Conservation (phyloP, 2,329 filamentous ascomycete genomes). For the Apiospora marii region DNA sequence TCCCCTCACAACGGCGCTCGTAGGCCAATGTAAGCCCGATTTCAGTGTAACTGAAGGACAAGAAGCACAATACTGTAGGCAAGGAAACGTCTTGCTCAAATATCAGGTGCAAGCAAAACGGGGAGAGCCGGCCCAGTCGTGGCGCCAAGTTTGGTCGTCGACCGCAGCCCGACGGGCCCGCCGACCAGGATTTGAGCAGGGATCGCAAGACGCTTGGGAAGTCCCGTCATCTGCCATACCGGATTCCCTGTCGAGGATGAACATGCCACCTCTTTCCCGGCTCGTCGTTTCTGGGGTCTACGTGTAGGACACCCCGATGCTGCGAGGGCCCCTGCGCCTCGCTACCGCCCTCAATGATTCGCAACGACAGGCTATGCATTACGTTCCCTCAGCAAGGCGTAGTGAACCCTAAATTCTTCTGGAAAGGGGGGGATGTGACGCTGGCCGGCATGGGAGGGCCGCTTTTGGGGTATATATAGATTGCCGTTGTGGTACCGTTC, state of each 20-base stretch:
- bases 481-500: neutral
- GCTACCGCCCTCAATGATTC: neutral
- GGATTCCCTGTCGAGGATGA: neutral
- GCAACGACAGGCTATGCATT: neutral
- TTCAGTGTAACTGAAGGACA: too few species aligned
- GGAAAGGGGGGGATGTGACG: neutral
- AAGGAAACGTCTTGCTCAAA: neutral
- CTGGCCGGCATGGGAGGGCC: neutral
- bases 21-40: neutral
- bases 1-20: neutral
- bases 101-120: neutral
- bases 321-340: neutral
- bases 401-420: neutral
- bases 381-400: neutral
- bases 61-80: neutral
- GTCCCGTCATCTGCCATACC: neutral
- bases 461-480: neutral
- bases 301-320: neutral
- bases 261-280: neutral
- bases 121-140: neutral
- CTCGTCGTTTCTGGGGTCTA: neutral
- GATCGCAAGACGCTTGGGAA: neutral
- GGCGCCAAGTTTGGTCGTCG: neutral
- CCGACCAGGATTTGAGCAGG: neutral
- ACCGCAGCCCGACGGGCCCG: slow-evolving; percentile 2